These are phyloP conservation scores for Pezicula rhizophila DNA, from an alignment of 2,329 filamentous ascomycete genomes.

Conservation along the genomic window DNA sequence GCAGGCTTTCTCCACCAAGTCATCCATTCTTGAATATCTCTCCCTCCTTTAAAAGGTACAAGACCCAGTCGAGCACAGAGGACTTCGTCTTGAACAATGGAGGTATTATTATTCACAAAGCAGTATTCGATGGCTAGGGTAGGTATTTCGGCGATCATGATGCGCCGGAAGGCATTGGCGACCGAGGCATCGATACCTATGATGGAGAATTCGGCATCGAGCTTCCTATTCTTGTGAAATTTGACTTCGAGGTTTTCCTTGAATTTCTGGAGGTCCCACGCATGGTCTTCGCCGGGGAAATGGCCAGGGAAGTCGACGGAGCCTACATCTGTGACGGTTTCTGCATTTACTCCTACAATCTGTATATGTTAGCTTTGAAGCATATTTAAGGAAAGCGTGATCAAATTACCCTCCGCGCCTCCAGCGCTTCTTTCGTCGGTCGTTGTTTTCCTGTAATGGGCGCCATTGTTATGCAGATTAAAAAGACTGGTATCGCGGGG, in stretches of 20 bases:
- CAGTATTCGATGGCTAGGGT: slow-evolving; percentile 91
- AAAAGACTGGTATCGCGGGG: slow-evolving; percentile 12
- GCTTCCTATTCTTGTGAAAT: slow-evolving; percentile 76
- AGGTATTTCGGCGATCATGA: slow-evolving; percentile 89
- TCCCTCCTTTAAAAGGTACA: slow-evolving; percentile 77
- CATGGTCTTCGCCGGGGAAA: slow-evolving; percentile 80
- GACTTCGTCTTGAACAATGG: slow-evolving; percentile 96
- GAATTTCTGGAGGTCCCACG: slow-evolving; percentile 73
- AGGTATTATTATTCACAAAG: slow-evolving; percentile 94
- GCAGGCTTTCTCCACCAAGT: slow-evolving; percentile 73
- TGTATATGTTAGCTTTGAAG: slow-evolving; percentile 30
- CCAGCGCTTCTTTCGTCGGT: slow-evolving; percentile 50
- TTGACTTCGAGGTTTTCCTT: slow-evolving; percentile 62
- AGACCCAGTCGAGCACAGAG: slow-evolving; percentile 85
- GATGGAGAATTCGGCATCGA: slow-evolving; percentile 82
- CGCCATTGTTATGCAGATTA: slow-evolving; percentile 32
- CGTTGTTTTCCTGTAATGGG: slow-evolving; percentile 25
- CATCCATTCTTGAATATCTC: slow-evolving; percentile 71
- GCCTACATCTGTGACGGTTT: slow-evolving; percentile 83
- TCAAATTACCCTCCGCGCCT: slow-evolving; percentile 51
- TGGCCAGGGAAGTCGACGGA: slow-evolving; percentile 91
- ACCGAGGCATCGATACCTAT: slow-evolving; percentile 87
- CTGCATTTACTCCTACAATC: slow-evolving; percentile 81
- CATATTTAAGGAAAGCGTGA: background rate
- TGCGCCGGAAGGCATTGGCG: slow-evolving; percentile 95